Conservation (phyloP, 2,329 filamentous ascomycete species). For the Cryphonectria radicalis region DNA sequence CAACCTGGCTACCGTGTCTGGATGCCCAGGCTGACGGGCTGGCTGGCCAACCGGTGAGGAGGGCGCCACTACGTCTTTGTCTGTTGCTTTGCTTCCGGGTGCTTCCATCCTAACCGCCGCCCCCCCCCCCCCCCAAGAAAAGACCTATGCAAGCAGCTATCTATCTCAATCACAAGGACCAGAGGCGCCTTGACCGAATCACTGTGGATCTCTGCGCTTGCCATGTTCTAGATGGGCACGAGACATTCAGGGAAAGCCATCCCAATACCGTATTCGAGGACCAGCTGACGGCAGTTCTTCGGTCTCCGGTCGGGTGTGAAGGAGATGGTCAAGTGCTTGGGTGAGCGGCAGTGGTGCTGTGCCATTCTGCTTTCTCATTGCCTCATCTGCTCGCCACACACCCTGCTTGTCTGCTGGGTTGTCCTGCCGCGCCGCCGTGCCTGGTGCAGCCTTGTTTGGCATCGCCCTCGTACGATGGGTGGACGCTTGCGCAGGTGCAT, state of each 20-base stretch:
- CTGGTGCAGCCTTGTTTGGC: constrained; percentile 1
- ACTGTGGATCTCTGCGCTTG: background rate
- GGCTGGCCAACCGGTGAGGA: background rate
- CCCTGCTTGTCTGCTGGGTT: background rate
- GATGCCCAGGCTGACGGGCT: background rate
- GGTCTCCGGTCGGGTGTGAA: background rate
- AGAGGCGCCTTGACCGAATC: background rate
- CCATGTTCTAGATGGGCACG: background rate
- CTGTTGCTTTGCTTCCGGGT: background rate
- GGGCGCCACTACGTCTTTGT: background rate
- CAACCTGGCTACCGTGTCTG: background rate
- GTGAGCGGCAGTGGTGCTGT: background rate
- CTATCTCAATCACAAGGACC: background rate
- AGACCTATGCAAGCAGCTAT: background rate
- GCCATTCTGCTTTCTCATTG: background rate
- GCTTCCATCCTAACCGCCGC: background rate
- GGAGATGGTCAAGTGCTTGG: background rate
- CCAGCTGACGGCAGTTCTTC: background rate
- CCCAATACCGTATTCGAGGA: background rate
- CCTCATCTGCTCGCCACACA: background rate
- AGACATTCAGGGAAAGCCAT: background rate
- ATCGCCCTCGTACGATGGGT: background rate
- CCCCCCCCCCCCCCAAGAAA: too few species aligned
- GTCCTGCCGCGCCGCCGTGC: background rate
- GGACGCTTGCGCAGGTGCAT: background rate